A percentile compares a stretch with the other conserved stretches of the same genome.
These are phyloP conservation scores for Ramalina peruviana DNA, from an alignment of 495 filamentous ascomycete species.

Conservation along the genomic window DNA sequence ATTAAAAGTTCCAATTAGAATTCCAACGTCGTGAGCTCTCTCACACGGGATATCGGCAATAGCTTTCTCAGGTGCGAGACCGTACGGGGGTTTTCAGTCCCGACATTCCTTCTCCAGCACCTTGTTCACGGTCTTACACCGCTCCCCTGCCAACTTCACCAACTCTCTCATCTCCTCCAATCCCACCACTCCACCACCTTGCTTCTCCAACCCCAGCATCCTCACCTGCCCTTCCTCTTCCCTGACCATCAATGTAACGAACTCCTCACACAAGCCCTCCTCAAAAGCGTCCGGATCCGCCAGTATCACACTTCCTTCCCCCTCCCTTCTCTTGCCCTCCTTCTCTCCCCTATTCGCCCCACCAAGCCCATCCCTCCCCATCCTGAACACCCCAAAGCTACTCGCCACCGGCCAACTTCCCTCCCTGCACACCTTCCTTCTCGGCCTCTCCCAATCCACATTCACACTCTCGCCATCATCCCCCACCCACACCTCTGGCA, in stretches of 20 bases:
- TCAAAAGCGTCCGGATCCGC: conserved; percentile 85
- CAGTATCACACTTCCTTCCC: conserved; percentile 56
- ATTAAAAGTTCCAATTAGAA: no score
- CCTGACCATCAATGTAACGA: conserved; percentile 50
- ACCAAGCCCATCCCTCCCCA: conserved; percentile 36
- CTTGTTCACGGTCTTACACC: conserved; percentile 40
- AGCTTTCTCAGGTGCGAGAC: no score
- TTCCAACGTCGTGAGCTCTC: no score
- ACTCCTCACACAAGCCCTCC: conserved; percentile 66
- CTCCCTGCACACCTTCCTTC: conserved; percentile 38
- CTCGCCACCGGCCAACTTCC: conserved; percentile 51
- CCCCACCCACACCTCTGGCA: conserved; percentile 83
- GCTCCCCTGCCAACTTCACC: conserved; percentile 34
- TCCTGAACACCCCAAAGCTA: conserved; percentile 61
- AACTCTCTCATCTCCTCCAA: conserved; percentile 39
- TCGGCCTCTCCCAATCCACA: conserved; percentile 45
- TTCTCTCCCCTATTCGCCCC: conserved; percentile 27
- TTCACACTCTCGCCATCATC: conserved; percentile 61
- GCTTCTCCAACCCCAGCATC: conserved; percentile 63
- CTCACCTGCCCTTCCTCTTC: conserved; percentile 33
- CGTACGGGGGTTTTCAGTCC: no score
- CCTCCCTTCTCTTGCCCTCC: conserved; percentile 21
- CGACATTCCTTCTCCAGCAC: conserved; percentile 26
- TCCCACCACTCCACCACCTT: conserved; percentile 54
- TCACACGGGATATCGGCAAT: no score